Evolutionary conservation across 495 filamentous ascomycete genomes (phyloP).

Genomic region (Pyrenopolyporus hunteri): DNA sequence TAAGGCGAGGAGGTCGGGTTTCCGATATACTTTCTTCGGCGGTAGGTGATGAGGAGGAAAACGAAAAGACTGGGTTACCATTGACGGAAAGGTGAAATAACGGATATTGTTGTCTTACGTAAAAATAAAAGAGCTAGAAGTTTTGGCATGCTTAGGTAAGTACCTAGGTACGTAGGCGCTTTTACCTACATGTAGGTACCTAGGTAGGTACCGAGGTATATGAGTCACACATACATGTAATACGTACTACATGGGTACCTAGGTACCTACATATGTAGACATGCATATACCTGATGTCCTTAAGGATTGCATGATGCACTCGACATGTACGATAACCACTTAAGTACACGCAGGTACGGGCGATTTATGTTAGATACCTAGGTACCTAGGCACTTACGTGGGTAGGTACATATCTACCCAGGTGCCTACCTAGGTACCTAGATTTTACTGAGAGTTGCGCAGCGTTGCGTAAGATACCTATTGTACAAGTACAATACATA

Average conservation of each 20-base stretch:
- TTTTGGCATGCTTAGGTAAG: background rate
- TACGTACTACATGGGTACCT: too few species aligned
- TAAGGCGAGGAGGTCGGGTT: too few species aligned
- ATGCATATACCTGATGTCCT: too few species aligned
- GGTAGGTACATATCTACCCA: background rate
- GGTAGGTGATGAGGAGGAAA: background rate
- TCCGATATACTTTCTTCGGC: too few species aligned
- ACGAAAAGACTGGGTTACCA: background rate
- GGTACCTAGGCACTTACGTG: background rate
- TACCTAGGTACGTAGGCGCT: background rate
- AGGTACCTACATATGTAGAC: too few species aligned
- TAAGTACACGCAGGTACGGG: too few species aligned
- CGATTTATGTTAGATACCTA: background rate
- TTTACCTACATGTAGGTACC: background rate
- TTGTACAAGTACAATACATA: too few species aligned
- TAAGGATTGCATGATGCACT: too few species aligned
- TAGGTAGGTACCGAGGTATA: background rate
- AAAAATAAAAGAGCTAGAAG: background rate
- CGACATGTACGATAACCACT: too few species aligned
- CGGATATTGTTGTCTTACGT: too few species aligned
- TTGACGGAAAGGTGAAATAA: background rate
- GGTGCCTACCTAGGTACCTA: background rate
- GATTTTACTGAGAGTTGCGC: too few species aligned
- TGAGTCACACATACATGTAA: background rate
- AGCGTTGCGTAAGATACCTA: too few species aligned